Evolutionary conservation across 257 asterid genomes (phyloP).

Genomic region (Pogostemon cablin): DNA sequence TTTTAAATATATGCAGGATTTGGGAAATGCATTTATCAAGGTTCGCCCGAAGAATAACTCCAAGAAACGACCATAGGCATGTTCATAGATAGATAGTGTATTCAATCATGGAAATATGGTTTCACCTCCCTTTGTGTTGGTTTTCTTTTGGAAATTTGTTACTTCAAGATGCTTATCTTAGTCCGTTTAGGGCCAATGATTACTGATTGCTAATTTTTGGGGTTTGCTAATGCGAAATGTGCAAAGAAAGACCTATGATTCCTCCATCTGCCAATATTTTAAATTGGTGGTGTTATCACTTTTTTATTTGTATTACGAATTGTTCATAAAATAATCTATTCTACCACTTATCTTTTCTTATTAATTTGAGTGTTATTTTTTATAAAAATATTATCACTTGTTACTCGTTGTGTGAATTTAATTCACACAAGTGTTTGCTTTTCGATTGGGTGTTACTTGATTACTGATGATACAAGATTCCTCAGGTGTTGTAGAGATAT

Average conservation of each 20-base stretch:
- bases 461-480: no score
- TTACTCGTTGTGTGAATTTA: no score
- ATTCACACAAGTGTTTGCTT: no score
- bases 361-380: no score
- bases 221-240: background rate
- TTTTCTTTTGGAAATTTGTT: background rate
- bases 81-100: background rate
- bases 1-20: constrained; percentile 52
- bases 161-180: background rate
- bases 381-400: no score
- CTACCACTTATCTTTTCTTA: no score
- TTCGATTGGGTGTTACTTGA: no score
- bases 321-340: no score
- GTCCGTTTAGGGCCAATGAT: background rate
- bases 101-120: background rate
- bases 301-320: no score
- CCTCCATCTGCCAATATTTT: background rate
- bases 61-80: constrained; percentile 60
- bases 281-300: no score
- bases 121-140: background rate
- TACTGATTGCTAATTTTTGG: background rate
- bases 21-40: constrained; percentile 79
- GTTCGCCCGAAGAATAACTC: constrained; percentile 77
- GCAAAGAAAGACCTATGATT: background rate
- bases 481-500: no score